Conservation (phyloP, 495 filamentous ascomycete species). For the Hyaloscypha bicolor region DNA sequence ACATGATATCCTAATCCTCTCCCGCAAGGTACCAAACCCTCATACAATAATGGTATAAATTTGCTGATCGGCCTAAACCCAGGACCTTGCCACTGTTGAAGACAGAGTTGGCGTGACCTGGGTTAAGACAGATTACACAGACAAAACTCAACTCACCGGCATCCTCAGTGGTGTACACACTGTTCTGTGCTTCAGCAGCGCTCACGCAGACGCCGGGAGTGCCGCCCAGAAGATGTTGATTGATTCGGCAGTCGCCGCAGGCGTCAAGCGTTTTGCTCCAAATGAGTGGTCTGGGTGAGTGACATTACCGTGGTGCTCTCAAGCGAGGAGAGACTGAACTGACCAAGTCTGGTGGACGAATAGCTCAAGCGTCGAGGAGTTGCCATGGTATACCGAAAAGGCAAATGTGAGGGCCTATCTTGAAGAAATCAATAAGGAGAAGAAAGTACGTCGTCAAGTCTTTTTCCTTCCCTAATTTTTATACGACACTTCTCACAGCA, state of each 20-base stretch:
- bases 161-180: constrained; percentile 52
- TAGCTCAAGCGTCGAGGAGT: constrained; percentile 17
- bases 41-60: background rate
- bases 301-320: background rate
- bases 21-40: background rate
- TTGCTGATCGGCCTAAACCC: background rate
- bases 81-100: constrained; percentile 27
- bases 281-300: constrained; percentile 57
- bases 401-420: constrained; percentile 49
- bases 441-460: constrained; percentile 38
- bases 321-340: background rate
- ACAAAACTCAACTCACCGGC: constrained; percentile 38
- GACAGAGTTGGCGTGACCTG: constrained; percentile 35
- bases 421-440: constrained; percentile 49
- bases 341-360: background rate
- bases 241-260: constrained; percentile 61
- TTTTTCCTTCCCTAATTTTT: background rate
- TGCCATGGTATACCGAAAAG: constrained; percentile 54
- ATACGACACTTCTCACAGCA: too few relatives aligned
- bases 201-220: constrained; percentile 38
- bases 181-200: constrained; percentile 53
- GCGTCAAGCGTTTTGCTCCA: constrained; percentile 64
- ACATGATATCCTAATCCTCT: constrained; percentile 18
- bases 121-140: constrained; percentile 47
- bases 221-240: constrained; percentile 43